phyloP scores from a whole-genome alignment of 2,329 filamentous ascomycete species.

The Exophiala xenobiotica region DNA sequence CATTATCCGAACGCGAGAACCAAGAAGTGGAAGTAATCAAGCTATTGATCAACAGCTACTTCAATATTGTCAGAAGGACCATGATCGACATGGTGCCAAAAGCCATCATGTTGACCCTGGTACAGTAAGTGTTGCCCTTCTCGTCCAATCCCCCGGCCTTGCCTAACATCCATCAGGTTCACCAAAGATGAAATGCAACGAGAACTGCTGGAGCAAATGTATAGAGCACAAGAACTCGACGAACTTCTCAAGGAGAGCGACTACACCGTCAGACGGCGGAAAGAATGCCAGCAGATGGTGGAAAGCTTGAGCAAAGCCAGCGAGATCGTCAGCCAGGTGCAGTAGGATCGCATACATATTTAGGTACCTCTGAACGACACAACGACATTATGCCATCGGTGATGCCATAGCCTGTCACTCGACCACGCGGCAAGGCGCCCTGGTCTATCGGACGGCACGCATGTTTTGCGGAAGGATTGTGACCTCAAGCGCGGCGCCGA shows the following conservation, averaged over 20 bases:
- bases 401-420: no score
- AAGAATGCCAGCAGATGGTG: slow-evolving; percentile 99
- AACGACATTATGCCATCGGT: no score
- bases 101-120: slow-evolving; percentile 95
- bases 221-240: slow-evolving; percentile 84
- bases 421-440: no score
- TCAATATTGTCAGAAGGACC: slow-evolving; percentile 94
- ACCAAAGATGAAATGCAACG: slow-evolving; percentile 99
- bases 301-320: slow-evolving; percentile 85
- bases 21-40: slow-evolving; percentile 99
- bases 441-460: no score
- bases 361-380: background rate
- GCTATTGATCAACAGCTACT: slow-evolving; percentile 93
- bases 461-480: no score
- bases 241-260: slow-evolving; percentile 97
- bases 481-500: no score
- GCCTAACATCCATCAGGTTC: slow-evolving; percentile 55
- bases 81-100: slow-evolving; percentile 99
- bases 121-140: slow-evolving; percentile 68
- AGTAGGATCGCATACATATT: slow-evolving; percentile 38
- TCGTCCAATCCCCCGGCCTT: slow-evolving; percentile 14
- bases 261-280: slow-evolving; percentile 89
- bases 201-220: slow-evolving; percentile 96
- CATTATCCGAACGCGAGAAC: slow-evolving; percentile 86
- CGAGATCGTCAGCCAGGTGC: slow-evolving; percentile 87